Evolutionary conservation across 163 green algal genomes (phyloP).

Genomic region (Coccomyxa subellipsoidea): DNA sequence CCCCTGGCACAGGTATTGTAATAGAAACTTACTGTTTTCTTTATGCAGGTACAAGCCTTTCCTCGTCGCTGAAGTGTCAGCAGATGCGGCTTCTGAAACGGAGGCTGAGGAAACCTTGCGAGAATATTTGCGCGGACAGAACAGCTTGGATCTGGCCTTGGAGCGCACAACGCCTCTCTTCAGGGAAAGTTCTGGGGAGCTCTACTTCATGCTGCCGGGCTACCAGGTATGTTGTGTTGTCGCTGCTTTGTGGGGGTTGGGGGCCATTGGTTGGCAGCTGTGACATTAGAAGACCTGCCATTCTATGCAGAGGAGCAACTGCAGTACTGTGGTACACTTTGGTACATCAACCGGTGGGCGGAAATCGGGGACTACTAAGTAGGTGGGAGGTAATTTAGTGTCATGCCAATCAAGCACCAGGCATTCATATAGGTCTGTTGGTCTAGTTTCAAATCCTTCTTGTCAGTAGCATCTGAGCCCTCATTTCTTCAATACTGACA

Average conservation of each 20-base stretch:
- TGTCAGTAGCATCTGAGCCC: neutral
- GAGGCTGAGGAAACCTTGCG: constrained; percentile 1
- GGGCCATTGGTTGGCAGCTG: neutral
- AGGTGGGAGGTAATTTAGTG: neutral
- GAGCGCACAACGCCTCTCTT: constrained; percentile 28
- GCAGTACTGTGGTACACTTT: neutral
- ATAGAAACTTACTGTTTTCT: neutral
- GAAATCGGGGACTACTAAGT: neutral
- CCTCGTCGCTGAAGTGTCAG: constrained; percentile 10
- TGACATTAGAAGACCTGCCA: neutral
- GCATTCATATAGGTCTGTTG: neutral
- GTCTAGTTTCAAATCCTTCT: neutral
- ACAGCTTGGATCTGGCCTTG: constrained; percentile 6
- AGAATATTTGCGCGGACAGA: constrained; percentile 11
- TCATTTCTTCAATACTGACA: neutral
- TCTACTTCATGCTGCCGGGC: constrained; percentile 18
- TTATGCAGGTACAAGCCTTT: constrained; percentile 25
- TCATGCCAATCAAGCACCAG: neutral
- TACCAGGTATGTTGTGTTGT: constrained; percentile 9
- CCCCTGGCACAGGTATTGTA: neutral
- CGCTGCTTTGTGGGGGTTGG: neutral
- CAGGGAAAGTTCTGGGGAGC: constrained; percentile 4
- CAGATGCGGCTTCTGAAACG: neutral
- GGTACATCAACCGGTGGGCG: neutral
- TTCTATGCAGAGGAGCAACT: neutral